Base-by-base conservation (phyloP, 768 basidiomycete species). In the Psilocybe subaeruginosa region DNA sequence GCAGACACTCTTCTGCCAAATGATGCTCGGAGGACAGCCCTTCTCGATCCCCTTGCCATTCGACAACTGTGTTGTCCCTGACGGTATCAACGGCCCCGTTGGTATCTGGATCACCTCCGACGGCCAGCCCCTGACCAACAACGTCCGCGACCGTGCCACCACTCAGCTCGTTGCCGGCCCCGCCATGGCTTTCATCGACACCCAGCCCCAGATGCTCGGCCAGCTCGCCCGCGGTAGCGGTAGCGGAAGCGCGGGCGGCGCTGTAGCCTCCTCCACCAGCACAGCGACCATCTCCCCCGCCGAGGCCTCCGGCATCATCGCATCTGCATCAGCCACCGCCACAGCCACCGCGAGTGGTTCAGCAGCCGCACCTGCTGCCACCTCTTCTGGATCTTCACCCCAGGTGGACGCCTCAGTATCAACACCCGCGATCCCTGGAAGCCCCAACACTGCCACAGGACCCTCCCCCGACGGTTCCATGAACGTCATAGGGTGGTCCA, bases 101-200 rank as follows among this genome's bases (percentile, higher is more conserved):
- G 87, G 83, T 27, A 72, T 93, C 70, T 93, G 77, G 74, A 74
- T 93, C 77, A 92, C 89, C 33, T 80, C 80, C 17, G 82, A 86
- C 68, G 71, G 70, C 57, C 83, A 87, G 64, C 88, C 91, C 1
- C 76, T 94, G 31, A 66, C 82, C 71, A 86, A 85, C 76, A 82
- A 88, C 73, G 82, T 86, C 64, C 69, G 75, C 19, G 81, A 87
- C 69, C 86, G 87, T 61, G 81, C 80, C 50, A 77, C 76, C 56
- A 75, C 73, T 64, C 76, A 80, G 56, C 73, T 89, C 70, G 76
- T 93, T 61, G 91, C 91, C 3, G 92, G 93, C 30, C 93, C 93
- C 5, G 76, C 81, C 2, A 73, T 91, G 58, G 76, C 82, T 12
- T 91, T 90, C 80, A 80, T 90, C 69, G 88, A 92, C 75, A 80